Base-by-base conservation (phyloP, 1,284 basidiomycete genomes). In the Cryptococcus floricola region DNA sequence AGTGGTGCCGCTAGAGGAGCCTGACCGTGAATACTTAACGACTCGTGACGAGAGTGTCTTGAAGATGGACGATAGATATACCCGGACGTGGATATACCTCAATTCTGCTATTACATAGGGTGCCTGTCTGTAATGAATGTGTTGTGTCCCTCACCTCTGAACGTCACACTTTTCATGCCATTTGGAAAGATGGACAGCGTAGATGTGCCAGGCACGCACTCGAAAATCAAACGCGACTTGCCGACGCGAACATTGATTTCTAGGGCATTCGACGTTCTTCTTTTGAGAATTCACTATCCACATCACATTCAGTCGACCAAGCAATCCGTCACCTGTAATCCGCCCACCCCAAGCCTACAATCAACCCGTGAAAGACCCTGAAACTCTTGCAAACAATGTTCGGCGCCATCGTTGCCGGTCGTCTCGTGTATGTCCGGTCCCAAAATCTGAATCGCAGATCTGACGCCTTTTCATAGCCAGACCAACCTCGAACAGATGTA, bases 401-500 rank as follows among this genome's bases (percentile, higher is more conserved):
- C 53, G 76, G 76, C 10, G 75, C 74, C 13, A 77, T 77, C 39
- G 74, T 75, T 25, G 76, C 76, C 10, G 74, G 76, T 13, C 61
- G 76, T 28, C 64, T 77, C 8, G 75, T 77, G 72, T 76, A 50
- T 34, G 25, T n/a, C 18, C 46, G 39, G n/a, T n/a, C n/a, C n/a
- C n/a, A n/a, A n/a, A n/a, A 9, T 14, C 25, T 23, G 4, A 14
- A 8, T 19, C 12, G 39, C 31, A 37, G 42, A 51, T 39, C 34
- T 50, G 31, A 27, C 34, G 6, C 18, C 27, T 10, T 9, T 10
- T 39, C 41, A 42, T 60, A 77, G 75, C 37, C 76, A 78, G 59
- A 78, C 76, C 4, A 77, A 78, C 56, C 57, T 77, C 18, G 74
- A 78, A 57, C 75, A 76, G 50, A 69, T 76, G 70, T 73, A 48